Conservation (phyloP, 2,329 filamentous ascomycete species). For the Sporothrix brasiliensis region DNA sequence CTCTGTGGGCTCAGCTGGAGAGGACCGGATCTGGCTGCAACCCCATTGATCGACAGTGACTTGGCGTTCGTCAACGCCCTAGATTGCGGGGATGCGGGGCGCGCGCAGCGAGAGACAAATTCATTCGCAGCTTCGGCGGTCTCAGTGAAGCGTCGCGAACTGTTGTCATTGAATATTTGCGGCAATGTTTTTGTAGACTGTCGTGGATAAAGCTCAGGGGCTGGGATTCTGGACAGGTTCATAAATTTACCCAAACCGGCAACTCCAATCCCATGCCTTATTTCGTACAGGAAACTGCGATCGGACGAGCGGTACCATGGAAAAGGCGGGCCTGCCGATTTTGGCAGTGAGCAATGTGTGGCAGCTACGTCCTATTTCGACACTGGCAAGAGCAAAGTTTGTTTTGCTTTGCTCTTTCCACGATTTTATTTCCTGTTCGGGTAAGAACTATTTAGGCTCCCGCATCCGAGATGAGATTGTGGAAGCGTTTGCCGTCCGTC, state of each 20-base stretch:
- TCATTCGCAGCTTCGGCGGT: too few species aligned
- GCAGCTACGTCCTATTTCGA: background rate
- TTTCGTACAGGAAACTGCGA: too few species aligned
- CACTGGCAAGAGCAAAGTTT: background rate
- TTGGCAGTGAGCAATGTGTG: background rate
- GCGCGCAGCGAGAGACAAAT: too few species aligned
- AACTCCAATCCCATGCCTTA: too few species aligned
- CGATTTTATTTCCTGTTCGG: background rate
- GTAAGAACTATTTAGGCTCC: background rate
- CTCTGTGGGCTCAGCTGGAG: background rate
- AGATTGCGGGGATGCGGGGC: slow-evolving; percentile 9
- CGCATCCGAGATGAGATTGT: background rate
- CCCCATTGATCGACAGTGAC: slow-evolving; percentile 3
- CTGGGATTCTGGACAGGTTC: too few species aligned
- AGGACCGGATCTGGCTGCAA: background rate
- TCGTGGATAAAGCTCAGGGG: too few species aligned
- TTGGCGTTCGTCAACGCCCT: background rate
- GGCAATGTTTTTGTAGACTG: too few species aligned
- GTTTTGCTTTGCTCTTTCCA: background rate
- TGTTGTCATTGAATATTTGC: too few species aligned
- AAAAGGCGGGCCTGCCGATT: background rate
- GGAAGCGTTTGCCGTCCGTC: background rate
- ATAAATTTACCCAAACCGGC: too few species aligned
- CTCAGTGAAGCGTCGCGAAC: too few species aligned
- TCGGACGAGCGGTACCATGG: too few species aligned